Evolutionary conservation across 1,284 basidiomycete species (phyloP), one percentile per base, ranked within the genome.

Genomic region (Phaffia rhodozyma): DNA sequence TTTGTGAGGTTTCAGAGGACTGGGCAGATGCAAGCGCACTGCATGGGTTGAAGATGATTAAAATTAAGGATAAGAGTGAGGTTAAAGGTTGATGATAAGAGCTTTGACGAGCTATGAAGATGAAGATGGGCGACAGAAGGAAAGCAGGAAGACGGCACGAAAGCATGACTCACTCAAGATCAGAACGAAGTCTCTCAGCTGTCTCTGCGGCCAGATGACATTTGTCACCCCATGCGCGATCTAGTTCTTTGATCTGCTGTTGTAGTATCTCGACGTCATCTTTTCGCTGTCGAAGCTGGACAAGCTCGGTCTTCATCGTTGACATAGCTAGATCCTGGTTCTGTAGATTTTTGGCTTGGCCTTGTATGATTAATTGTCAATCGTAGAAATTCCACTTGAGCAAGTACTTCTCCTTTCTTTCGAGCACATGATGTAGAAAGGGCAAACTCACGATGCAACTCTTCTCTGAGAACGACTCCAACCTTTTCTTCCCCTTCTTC

Each of bases 131-230:
- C n/a, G n/a, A 0, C 11, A 16, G 6, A 25, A 51, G 11, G 29
- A 54, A 57, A 27, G n/a, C 43, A 43, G 38, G 53, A 18, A 49
- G 30, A 57, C 27, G 38, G 6, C 1, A 18, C 38, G 0, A 6
- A 18, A 18, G 29, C 0, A 32, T 2, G 7, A 72, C 75, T 60
- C 61, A 77, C 75, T 76, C 74, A 67, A 75, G 70, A 58, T 77
- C 76, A n/a, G 70, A 58, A 3, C 73, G 68, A 3, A 73, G 69
- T 9, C 72, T 70, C 34, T 73, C 73, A 2, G 75, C 66, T 62
- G 75, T 71, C 23, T 72, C 72, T 30, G 74, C 68, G 56, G 75
- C 62, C 1, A 66, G 64, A 48, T 68, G 57, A 20, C 72, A 69
- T 51, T 74, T 70, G 23, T 74, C 71, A 32, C 69, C 68, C 23